Conservation (phyloP, 495 filamentous ascomycete genomes). For the Symbiotaphrina buchneri region DNA sequence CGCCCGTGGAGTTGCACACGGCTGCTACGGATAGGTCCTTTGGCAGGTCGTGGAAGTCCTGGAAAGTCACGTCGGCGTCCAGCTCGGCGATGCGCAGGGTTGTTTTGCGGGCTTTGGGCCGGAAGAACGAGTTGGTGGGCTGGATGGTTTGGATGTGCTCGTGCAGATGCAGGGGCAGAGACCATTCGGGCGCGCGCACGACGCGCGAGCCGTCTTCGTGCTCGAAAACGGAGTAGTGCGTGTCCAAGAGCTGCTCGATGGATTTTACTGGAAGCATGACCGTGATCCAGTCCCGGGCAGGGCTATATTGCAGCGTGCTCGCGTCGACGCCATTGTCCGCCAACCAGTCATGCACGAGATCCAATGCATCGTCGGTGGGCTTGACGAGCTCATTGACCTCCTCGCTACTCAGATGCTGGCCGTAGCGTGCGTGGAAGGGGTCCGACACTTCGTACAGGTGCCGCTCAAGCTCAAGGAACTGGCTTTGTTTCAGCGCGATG, state of each 20-base stretch:
- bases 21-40: conserved; percentile 12
- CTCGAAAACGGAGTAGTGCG: conserved; percentile 18
- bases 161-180: conserved; percentile 29
- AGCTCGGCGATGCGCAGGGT: too few species aligned
- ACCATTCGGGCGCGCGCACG: conserved; percentile 36
- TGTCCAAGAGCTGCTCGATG: conserved; percentile 18
- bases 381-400: conserved; percentile 25
- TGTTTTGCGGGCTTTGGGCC: too few species aligned
- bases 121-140: conserved; percentile 42
- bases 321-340: conserved; percentile 18
- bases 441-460: conserved; percentile 2
- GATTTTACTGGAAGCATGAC: conserved; percentile 13
- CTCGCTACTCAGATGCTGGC: conserved; percentile 23
- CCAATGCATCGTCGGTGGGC: conserved; percentile 19
- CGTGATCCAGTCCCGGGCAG: conserved; percentile 19
- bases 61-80: too few species aligned
- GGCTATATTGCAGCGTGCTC: conserved; percentile 13
- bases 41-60: too few species aligned
- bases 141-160: conserved; percentile 39
- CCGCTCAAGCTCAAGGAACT: conserved; percentile 4
- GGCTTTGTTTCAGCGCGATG: conserved; percentile 12
- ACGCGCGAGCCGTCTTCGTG: too few species aligned
- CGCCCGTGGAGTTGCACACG: conserved; percentile 25
- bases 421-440: conserved; percentile 3
- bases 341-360: conserved; percentile 26